Conservation (phyloP, 1,284 basidiomycete genomes). For the Schizophyllum commune region DNA sequence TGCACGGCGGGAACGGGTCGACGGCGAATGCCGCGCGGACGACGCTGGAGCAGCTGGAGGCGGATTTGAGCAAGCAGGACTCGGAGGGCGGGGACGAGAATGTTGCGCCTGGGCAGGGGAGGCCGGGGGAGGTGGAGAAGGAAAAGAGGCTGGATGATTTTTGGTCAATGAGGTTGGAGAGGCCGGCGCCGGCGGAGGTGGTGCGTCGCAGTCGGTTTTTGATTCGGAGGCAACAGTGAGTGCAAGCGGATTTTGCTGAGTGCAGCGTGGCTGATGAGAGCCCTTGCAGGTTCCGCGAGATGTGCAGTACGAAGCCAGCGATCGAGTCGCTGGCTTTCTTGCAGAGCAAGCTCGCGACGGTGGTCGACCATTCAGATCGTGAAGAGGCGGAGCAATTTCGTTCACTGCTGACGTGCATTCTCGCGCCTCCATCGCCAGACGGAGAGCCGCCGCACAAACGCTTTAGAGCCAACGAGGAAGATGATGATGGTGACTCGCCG, state of each 20-base stretch:
- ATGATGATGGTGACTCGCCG: too few species aligned
- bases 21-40: conserved; percentile 24
- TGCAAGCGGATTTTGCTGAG: neutral
- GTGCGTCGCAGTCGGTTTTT: conserved; percentile 52
- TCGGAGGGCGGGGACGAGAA: conserved; percentile 11
- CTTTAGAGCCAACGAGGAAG: conserved; percentile 21
- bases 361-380: conserved; percentile 59
- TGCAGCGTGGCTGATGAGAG: neutral
- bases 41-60: conserved; percentile 14
- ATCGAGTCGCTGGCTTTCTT: conserved; percentile 67
- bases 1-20: conserved; percentile 62
- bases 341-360: conserved; percentile 57
- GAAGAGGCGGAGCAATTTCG: conserved; percentile 58
- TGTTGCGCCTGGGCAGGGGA: conserved; percentile 11
- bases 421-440: conserved; percentile 28
- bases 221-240: conserved; percentile 64
- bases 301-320: conserved; percentile 58
- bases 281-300: conserved; percentile 75
- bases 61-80: conserved; percentile 11
- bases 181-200: conserved; percentile 55
- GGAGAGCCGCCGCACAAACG: conserved; percentile 26
- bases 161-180: conserved; percentile 61
- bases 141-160: conserved; percentile 63
- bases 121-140: conserved; percentile 14
- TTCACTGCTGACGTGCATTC: conserved; percentile 57